These are phyloP conservation scores for Mucor racemosus DNA, from an alignment of 371 early-diverging fungal species.

Conservation along the genomic window DNA sequence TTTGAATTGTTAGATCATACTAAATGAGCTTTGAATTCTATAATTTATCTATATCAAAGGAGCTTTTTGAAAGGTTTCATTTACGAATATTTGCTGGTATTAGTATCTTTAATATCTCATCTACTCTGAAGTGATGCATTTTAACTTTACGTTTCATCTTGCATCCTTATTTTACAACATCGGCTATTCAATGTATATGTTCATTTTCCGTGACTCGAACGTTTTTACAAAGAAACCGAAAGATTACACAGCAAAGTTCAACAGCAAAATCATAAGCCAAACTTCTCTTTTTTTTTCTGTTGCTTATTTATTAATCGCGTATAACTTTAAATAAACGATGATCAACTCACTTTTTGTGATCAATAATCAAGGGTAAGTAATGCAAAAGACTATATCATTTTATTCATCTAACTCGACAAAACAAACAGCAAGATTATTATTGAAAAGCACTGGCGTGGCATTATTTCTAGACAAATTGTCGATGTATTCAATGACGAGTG, in stretches of 20 bases:
- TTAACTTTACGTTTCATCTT: no score
- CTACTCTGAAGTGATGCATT: no score
- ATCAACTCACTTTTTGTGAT: slow-evolving; percentile 72
- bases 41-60: no score
- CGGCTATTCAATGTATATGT: no score
- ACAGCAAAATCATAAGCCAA: not conserved
- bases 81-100: no score
- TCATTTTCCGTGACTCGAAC: no score
- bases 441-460: slow-evolving; percentile 87
- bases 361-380: slow-evolving; percentile 63
- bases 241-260: not conserved
- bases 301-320: slow-evolving; percentile 1
- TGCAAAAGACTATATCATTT: not conserved
- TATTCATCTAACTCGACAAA: not conserved
- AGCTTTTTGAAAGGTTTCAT: no score
- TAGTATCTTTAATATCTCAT: no score
- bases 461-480: slow-evolving; percentile 72
- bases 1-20: no score
- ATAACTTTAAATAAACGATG: slow-evolving; percentile 34
- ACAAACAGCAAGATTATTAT: slow-evolving; percentile 75
- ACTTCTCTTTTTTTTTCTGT: not conserved
- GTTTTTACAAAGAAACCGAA: not conserved
- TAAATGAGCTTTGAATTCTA: no score
- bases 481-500: slow-evolving; percentile 72
- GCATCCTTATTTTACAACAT: no score